These are phyloP conservation scores for Sporothrix protearum DNA, from an alignment of 2,329 filamentous ascomycete genomes.

Conservation along the genomic window DNA sequence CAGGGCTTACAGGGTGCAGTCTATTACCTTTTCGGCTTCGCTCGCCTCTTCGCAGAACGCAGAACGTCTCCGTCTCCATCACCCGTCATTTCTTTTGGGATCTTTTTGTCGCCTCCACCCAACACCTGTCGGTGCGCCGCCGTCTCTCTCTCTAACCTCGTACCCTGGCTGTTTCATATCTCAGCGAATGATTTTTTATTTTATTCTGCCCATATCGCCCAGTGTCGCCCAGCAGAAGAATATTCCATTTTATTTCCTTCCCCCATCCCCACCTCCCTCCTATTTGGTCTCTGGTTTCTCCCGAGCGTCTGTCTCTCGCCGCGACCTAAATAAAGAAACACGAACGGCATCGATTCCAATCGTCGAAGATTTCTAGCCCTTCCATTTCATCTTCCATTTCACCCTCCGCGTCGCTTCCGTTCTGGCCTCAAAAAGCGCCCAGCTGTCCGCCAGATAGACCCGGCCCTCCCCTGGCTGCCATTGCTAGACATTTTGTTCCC, in stretches of 20 bases:
- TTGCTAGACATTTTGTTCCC: slow-evolving; percentile 9
- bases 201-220: slow-evolving; percentile 1
- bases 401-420: slow-evolving; percentile 6
- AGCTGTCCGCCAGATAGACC: neutral
- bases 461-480: neutral
- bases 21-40: neutral
- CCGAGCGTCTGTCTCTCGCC: slow-evolving; percentile 17
- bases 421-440: neutral
- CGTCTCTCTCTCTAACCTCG: slow-evolving; percentile 2
- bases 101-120: slow-evolving; percentile 15
- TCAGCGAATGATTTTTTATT: slow-evolving; percentile 20
- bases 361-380: slow-evolving; percentile 16
- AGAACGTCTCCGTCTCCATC: slow-evolving; percentile 16
- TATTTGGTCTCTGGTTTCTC: slow-evolving; percentile 2
- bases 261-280: slow-evolving; percentile 23
- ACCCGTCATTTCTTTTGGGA: slow-evolving; percentile 19
- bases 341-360: slow-evolving; percentile 16
- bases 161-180: slow-evolving; percentile 23
- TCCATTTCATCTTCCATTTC: slow-evolving; percentile 15
- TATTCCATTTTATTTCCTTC: slow-evolving; percentile 20
- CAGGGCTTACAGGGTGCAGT: neutral
- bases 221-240: slow-evolving; percentile 11
- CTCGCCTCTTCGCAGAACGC: neutral
- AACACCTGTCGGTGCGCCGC: slow-evolving; percentile 10
- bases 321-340: slow-evolving; percentile 30